Base-by-base conservation (phyloP, 805 yeast species). In the Yarrowia yakushimensis region DNA sequence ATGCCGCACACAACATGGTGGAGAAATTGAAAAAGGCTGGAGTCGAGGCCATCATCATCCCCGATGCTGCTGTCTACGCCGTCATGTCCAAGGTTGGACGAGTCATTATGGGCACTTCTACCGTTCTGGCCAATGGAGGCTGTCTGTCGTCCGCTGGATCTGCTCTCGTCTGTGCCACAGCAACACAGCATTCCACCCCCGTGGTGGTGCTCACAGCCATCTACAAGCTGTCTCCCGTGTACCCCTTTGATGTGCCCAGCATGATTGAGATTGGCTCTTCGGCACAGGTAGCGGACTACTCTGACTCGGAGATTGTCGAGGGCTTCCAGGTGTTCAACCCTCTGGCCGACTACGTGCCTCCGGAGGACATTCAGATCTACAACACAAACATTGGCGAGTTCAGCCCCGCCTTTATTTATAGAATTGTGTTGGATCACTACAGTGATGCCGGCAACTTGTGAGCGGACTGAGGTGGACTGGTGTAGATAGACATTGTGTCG, bases 71-170 rank as follows among this genome's bases (percentile, higher is more conserved):
- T 25, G 91, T 87, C 0, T 90, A 87, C 74, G 97, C 99, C 0
- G 90, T 94, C 50, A 94, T 94, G 98, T 88, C 97, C 37, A 80
- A 97, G 67, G 98, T 94, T 5, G 97, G 97, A 45, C 96, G 96
- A 73, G 99, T 94, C 30, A 84, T 94, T 64, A 83, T 96, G 61
- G 97, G 98, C 37, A 87, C 98, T 5, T 82, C 88, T 65, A 85
- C 97, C 0, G 97, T 94, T 5, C 88, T 94, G 72, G 96, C 96
- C 60, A 94, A 94, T 71, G 99, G 99, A 65, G 97, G 98, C 11
- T 88, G 96, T 67, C 83, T 90, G 54, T 84, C 96, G 2, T 84
- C 87, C 25, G 84, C 96, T 1, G 99, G 99, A 60, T 96, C 89
- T 28, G 88, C 96, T 28, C 82, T 91, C 54, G 97, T 91, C 11